Evolutionary conservation across 805 yeast species (phyloP), one percentile per base, ranked within the genome.

Genomic region (Komagataella phaffii): DNA sequence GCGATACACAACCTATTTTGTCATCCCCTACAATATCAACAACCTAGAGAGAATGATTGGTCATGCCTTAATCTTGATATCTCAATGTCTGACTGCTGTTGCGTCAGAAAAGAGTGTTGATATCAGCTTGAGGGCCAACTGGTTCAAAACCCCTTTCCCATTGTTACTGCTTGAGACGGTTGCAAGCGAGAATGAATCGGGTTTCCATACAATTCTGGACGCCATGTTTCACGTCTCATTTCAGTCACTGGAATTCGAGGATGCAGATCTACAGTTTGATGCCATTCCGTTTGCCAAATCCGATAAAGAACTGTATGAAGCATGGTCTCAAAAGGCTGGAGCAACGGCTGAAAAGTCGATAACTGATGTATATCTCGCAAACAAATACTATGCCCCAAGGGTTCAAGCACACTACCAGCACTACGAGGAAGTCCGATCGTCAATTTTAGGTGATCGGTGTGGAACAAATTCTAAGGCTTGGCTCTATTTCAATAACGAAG

Each of bases 351-450:
- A 19, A 7, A 49, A 46, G 30, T 48, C 53, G 2, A 17, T 75
- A 30, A 62, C 74, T 7, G 69, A 76, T 53, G 65, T 77, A 40
- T 65, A 75, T 44, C 55, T 80, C 36, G 73, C 74, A 0, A 63
- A 76, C 50, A 74, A 80, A 48, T 64, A 72, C 30, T 63, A 72
- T 51, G 67, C 86, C 0, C 88, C 96, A 3, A 69, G 81, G 48
- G 71, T 88, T 24, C 78, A 80, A 59, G 68, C 89, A 1, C 86
- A 86, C 51, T 83, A 73, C 59, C 72, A 74, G 50, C 69, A 75
- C 59, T 87, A 77, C 58, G 62, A 60, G 2, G 56, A 64, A 1
- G 53, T 61, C 0, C 65, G 74, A 0, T 54, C 58, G n/a, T 68
- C 75, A 0, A 44, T 54, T 2, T 61, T 55, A 64, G 64, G 73